phyloP scores from a whole-genome alignment of 2,329 filamentous ascomycete species.

The Westerdykella aurantiaca region DNA sequence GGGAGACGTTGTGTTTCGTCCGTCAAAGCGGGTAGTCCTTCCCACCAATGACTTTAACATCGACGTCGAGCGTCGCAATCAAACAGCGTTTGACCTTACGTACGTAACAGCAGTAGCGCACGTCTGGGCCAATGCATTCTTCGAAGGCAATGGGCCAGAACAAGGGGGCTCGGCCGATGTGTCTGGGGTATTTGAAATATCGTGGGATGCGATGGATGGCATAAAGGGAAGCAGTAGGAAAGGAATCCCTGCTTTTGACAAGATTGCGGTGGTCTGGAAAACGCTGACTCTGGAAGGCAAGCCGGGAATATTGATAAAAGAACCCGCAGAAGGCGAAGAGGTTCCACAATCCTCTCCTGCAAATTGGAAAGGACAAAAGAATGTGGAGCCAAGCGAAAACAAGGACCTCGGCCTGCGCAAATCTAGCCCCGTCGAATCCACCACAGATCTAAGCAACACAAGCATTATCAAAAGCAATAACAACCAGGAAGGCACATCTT shows the following conservation, averaged over 20 bases:
- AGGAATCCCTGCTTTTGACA: constrained; percentile 75
- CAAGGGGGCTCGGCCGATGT: constrained; percentile 59
- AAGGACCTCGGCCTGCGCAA: constrained; percentile 65
- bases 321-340: constrained; percentile 61
- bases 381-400: constrained; percentile 42
- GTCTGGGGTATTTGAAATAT: constrained; percentile 64
- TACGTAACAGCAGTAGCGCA: constrained; percentile 92
- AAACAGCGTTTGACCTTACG: constrained; percentile 66
- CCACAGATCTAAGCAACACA: constrained; percentile 63
- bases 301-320: constrained; percentile 49
- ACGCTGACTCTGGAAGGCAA: constrained; percentile 31
- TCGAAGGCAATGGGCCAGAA: constrained; percentile 75
- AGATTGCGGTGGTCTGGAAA: constrained; percentile 80
- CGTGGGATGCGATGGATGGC: constrained; percentile 82
- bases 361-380: constrained; percentile 63
- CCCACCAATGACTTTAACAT: constrained; percentile 85
- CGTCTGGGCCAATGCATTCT: constrained; percentile 95
- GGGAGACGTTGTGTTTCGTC: constrained; percentile 73
- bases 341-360: constrained; percentile 65
- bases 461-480: constrained; percentile 57
- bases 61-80: constrained; percentile 79
- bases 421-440: constrained; percentile 53
- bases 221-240: constrained; percentile 85
- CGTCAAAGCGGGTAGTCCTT: constrained; percentile 61
- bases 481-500: constrained; percentile 15